Conservation (phyloP, 169 alveolate genomes). For the Toxoplasma gondii region DNA sequence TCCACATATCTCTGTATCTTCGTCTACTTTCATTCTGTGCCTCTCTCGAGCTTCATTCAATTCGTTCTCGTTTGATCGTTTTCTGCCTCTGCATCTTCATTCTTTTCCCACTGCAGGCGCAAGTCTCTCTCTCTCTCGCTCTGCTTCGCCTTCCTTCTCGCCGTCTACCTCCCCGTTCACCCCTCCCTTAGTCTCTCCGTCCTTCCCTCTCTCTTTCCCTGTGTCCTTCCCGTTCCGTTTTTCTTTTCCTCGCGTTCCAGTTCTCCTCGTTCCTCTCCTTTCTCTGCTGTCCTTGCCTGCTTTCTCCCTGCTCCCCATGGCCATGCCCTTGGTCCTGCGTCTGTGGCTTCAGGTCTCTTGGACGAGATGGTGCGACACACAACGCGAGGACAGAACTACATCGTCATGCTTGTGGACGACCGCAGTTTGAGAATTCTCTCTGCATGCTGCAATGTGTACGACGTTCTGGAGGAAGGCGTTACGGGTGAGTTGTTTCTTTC, state of each 20-base stretch:
- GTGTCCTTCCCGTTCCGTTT: background rate
- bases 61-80: too few relatives aligned
- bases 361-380: constrained; percentile 67
- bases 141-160: background rate
- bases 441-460: constrained; percentile 59
- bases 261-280: background rate
- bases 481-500: constrained; percentile 43
- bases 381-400: constrained; percentile 62
- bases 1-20: too few relatives aligned
- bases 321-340: background rate
- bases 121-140: too few relatives aligned
- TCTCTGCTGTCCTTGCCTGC: background rate
- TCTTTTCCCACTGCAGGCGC: too few relatives aligned
- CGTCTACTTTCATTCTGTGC: too few relatives aligned
- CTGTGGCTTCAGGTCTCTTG: constrained; percentile 47
- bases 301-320: background rate
- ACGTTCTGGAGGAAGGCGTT: constrained; percentile 67
- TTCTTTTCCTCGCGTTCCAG: background rate
- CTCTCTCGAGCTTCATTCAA: too few relatives aligned
- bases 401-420: constrained; percentile 68
- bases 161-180: background rate
- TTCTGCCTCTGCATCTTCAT: too few relatives aligned
- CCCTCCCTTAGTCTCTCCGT: background rate
- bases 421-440: constrained; percentile 59
- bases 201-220: background rate